phyloP scores from a whole-genome alignment of 1,284 basidiomycete genomes.

The Chiua sp. region DNA sequence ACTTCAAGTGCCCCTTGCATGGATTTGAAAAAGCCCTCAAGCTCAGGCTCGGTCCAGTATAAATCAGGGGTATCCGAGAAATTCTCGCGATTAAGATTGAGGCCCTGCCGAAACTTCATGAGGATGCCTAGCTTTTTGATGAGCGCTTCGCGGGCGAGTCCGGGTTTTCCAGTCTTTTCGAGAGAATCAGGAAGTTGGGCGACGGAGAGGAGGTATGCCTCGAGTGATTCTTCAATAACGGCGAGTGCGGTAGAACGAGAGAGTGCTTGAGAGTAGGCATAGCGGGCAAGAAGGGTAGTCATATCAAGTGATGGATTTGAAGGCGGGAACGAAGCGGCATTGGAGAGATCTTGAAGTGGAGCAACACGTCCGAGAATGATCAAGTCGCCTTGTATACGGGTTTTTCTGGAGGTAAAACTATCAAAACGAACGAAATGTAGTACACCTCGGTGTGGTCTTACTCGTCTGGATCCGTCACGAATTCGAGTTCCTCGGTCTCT shows the following conservation, averaged over 20 bases:
- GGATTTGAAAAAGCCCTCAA: slow-evolving; percentile 89
- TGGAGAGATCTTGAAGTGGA: slow-evolving; percentile 48
- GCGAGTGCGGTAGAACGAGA: slow-evolving; percentile 87
- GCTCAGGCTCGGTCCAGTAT: slow-evolving; percentile 90
- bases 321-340: slow-evolving; percentile 50
- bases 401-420: slow-evolving; percentile 55
- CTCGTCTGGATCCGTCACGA: slow-evolving; percentile 87
- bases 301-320: slow-evolving; percentile 54
- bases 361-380: slow-evolving; percentile 84
- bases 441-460: slow-evolving; percentile 25
- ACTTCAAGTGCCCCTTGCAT: slow-evolving; percentile 85
- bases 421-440: neutral
- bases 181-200: slow-evolving; percentile 77
- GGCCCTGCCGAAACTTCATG: slow-evolving; percentile 86
- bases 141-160: slow-evolving; percentile 76
- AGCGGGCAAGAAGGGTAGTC: slow-evolving; percentile 80
- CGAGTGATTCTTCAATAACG: slow-evolving; percentile 81
- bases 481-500: slow-evolving; percentile 91
- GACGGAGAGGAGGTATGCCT: slow-evolving; percentile 82
- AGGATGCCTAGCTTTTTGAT: slow-evolving; percentile 90
- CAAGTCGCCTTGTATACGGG: slow-evolving; percentile 86
- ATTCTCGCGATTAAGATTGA: slow-evolving; percentile 88
- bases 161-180: slow-evolving; percentile 80
- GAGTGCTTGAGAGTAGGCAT: slow-evolving; percentile 89
- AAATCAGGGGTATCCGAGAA: slow-evolving; percentile 90